Conservation (phyloP, 176 grass and related monocot genomes). For the Tuctoria greenei region DNA sequence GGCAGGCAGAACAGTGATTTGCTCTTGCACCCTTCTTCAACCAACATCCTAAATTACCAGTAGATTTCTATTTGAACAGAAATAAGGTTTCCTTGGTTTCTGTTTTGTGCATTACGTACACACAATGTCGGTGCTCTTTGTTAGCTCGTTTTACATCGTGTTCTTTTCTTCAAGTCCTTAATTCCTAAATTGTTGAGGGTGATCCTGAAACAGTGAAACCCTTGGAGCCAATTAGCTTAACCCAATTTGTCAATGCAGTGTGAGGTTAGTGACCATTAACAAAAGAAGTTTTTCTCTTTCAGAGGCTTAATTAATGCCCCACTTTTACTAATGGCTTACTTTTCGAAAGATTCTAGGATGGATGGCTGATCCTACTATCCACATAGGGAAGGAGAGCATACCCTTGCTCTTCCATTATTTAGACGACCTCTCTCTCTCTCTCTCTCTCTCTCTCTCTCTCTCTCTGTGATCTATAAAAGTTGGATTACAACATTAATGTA, state of each 20-base stretch:
- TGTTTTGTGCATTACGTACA: not conserved
- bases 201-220: not conserved
- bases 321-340: not conserved
- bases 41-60: slow-evolving; percentile 1
- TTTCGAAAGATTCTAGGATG: not conserved
- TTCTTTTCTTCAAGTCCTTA: not conserved
- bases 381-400: not conserved
- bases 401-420: not conserved
- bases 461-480: slow-evolving; percentile 7
- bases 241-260: not conserved
- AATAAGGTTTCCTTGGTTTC: not conserved
- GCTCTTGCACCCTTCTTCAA: not conserved
- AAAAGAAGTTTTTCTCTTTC: slow-evolving; percentile 4
- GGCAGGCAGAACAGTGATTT: not conserved
- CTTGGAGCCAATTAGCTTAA: not conserved
- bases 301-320: not conserved
- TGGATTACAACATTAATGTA: not conserved
- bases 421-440: too few species aligned
- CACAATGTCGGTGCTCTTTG: not conserved
- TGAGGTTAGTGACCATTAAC: slow-evolving; percentile 14
- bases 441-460: too few species aligned
- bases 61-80: not conserved
- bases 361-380: not conserved
- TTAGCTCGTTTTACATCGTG: not conserved
- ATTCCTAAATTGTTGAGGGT: not conserved